Conservation (phyloP, 2,329 filamentous ascomycete genomes). For the Fusarium euwallaceae region DNA sequence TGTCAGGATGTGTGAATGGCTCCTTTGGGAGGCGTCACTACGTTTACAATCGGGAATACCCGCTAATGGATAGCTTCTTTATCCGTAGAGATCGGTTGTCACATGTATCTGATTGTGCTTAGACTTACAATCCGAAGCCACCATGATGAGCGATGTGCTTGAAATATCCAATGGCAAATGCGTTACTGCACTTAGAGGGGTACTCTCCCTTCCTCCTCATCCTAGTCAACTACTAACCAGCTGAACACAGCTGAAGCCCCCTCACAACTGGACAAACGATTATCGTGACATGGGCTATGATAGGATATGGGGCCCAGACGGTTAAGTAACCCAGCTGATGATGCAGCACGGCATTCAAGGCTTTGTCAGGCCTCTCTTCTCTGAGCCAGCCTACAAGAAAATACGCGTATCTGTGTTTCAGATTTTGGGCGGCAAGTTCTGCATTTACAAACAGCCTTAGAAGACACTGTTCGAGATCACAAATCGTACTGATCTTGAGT, state of each 20-base stretch:
- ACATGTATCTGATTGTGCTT: neutral
- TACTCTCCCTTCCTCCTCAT: neutral
- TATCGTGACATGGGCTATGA: neutral
- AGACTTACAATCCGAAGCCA: neutral
- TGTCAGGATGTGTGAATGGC: neutral
- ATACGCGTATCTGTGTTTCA: neutral
- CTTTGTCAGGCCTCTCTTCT: neutral
- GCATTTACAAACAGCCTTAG: neutral
- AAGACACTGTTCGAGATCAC: neutral
- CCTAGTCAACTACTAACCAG: neutral
- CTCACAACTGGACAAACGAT: neutral
- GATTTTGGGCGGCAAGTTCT: neutral
- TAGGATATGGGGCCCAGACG: neutral
- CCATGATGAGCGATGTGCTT: neutral
- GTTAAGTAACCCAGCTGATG: neutral
- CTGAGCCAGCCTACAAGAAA: neutral
- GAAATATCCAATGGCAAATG: neutral
- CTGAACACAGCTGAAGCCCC: neutral
- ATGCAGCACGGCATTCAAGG: neutral
- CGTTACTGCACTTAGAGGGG: neutral
- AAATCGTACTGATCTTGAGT: neutral
- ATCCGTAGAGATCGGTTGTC: neutral
- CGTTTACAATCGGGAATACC: neutral
- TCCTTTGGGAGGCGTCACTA: neutral
- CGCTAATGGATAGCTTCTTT: neutral